Conservation (phyloP, 2,329 filamentous ascomycete species). For the Pseudogymnoascus sp. region DNA sequence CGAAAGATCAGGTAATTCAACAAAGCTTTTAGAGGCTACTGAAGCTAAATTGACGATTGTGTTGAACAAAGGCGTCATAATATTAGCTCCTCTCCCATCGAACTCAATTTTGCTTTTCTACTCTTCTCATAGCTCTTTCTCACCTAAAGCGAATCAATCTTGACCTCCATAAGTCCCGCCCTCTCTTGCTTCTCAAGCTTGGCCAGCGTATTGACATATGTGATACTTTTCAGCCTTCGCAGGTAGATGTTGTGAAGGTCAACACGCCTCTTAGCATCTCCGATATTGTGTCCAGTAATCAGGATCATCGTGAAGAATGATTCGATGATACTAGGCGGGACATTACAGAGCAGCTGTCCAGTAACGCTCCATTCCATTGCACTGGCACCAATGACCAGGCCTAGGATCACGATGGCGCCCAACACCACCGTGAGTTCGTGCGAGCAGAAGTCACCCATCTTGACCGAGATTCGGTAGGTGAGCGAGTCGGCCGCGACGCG, state of each 20-base stretch:
- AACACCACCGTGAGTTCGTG: slow-evolving; percentile 26
- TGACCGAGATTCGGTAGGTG: slow-evolving; percentile 20
- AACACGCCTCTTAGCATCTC: slow-evolving; percentile 20
- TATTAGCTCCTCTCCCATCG: too few relatives aligned
- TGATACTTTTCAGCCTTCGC: too few relatives aligned
- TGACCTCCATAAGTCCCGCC: not conserved
- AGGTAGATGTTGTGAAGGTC: slow-evolving; percentile 21
- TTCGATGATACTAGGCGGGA: slow-evolving; percentile 32
- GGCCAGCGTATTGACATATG: too few relatives aligned
- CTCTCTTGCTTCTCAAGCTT: too few relatives aligned
- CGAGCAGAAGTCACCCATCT: slow-evolving; percentile 23
- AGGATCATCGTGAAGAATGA: slow-evolving; percentile 31
- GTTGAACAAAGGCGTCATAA: too few relatives aligned
- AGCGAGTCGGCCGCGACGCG: slow-evolving; percentile 15
- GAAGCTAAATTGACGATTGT: too few relatives aligned
- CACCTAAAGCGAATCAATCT: too few relatives aligned
- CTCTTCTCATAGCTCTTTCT: too few relatives aligned
- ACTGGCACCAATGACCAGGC: slow-evolving; percentile 25
- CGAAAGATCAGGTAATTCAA: too few relatives aligned
- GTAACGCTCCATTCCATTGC: slow-evolving; percentile 26
- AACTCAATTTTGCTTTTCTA: too few relatives aligned
- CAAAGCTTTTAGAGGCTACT: too few relatives aligned
- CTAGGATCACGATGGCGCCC: slow-evolving; percentile 25
- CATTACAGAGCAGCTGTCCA: slow-evolving; percentile 19
- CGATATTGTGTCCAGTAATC: slow-evolving; percentile 27